Evolutionary conservation across 129 eudicot genomes (phyloP).

Genomic region (Logfia minima): DNA sequence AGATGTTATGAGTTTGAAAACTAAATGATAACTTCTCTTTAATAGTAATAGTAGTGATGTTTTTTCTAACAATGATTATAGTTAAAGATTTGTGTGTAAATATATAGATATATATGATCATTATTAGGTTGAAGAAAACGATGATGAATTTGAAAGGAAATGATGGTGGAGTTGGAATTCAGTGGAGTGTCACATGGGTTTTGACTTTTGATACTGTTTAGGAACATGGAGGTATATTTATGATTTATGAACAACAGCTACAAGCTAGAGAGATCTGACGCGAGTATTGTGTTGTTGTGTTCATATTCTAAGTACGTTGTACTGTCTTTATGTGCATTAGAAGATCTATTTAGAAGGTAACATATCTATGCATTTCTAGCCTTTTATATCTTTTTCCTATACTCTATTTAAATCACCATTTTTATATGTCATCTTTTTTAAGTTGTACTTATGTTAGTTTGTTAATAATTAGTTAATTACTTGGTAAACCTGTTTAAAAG

Average conservation of each 20-base stretch:
- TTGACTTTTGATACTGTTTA: conserved; percentile 6
- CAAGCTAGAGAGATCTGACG: background rate
- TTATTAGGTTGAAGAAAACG: background rate
- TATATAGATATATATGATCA: background rate
- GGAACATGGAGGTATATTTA: background rate
- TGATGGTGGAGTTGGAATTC: background rate
- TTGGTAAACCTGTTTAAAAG: too few species aligned
- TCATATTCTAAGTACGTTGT: background rate
- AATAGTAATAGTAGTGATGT: background rate
- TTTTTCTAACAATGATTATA: conserved; percentile 11
- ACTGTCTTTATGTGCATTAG: background rate
- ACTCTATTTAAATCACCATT: too few species aligned
- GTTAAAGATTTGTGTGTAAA: conserved; percentile 11
- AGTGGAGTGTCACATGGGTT: conserved; percentile 10
- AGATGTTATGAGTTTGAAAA: background rate
- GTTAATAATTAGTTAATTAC: too few species aligned
- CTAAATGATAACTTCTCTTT: background rate
- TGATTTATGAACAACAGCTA: background rate
- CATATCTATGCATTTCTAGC: background rate
- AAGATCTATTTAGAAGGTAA: background rate
- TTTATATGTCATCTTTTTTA: too few species aligned
- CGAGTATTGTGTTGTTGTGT: background rate
- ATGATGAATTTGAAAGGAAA: background rate
- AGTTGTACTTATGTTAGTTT: too few species aligned
- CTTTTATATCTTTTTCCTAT: background rate